Base-by-base conservation (phyloP, 2,329 filamentous ascomycete genomes). In the Sporothrix sp. region DNA sequence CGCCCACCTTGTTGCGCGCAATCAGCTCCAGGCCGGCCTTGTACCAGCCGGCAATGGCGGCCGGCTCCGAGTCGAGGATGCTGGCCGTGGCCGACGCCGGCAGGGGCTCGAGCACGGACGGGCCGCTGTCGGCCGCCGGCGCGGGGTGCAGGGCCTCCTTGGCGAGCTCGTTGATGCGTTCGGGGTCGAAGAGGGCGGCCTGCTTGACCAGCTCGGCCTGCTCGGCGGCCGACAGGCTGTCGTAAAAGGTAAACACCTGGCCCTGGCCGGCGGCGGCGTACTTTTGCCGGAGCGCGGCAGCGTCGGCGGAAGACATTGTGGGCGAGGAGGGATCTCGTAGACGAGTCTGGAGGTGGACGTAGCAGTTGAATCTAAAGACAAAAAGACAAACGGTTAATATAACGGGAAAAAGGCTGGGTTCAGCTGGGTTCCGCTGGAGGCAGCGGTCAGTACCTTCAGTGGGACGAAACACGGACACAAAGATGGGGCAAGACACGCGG, bases 181-280 rank as follows among this genome's bases (percentile, higher is more conserved):
- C 75, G 51, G 91, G 90, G 65, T 96, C 81, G 71, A 97, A 88
- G 62, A 74, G 75, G 57, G 78, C 77, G 54, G 97, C 78, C 70
- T 97, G 93, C 61, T 84, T 71, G 74, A 82, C 95, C 52, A 98
- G 79, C 8, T 75, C 67, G 39, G 82, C 81, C 71, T 95, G 87
- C 57, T 96, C 88, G 48, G 75, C 68, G 16, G 75, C 69, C 56
- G 74, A 73, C 56, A 98, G 82, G 56, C 82, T 78, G 63, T 96
- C 87, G 73, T 86, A 95, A 70, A 90, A 97, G 52, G 83, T 75
- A 63, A 94, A 88, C 57, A 94, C 85, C 58, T 95, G 88, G 52
- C 79, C 84, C 68, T 95, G 88, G 28, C 76, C 78, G 43, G 85
- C 85, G 58, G 82, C 76, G 55, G 77, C 72, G 70, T 90, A 95